Conservation (phyloP, 2,329 filamentous ascomycete genomes). For the Aspergillus sojae region DNA sequence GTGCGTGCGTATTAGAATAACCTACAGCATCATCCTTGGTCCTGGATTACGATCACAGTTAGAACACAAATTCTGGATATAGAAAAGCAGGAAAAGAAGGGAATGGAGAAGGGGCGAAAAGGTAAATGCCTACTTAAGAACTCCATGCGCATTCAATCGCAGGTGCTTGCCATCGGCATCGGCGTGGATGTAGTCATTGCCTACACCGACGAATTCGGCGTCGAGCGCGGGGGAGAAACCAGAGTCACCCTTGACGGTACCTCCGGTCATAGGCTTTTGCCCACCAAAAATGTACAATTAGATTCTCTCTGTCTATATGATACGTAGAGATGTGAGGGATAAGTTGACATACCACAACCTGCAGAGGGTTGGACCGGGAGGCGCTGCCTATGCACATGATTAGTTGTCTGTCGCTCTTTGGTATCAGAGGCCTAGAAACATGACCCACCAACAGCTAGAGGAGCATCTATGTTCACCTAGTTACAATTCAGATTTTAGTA, state of each 20-base stretch:
- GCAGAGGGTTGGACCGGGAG: constrained; percentile 37
- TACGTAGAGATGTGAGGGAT: neutral
- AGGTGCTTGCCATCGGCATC: constrained; percentile 44
- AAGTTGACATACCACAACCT: constrained; percentile 38
- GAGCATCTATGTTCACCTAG: constrained; percentile 36
- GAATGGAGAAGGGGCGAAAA: neutral
- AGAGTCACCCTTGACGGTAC: constrained; percentile 39
- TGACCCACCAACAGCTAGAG: constrained; percentile 35
- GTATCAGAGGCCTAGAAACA: neutral
- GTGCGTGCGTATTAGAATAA: neutral
- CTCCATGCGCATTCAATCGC: constrained; percentile 44
- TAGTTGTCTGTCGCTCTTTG: neutral
- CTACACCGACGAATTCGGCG: constrained; percentile 39
- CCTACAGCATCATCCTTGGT: constrained; percentile 37
- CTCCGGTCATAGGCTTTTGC: constrained; percentile 41
- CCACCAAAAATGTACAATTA: neutral
- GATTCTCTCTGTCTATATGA: neutral
- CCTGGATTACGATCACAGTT: constrained; percentile 20
- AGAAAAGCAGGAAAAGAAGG: neutral
- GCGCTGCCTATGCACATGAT: constrained; percentile 34
- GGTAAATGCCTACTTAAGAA: constrained; percentile 39
- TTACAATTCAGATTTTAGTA: neutral
- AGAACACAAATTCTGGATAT: neutral
- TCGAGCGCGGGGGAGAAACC: constrained; percentile 41
- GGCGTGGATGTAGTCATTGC: constrained; percentile 47